Conservation (phyloP, 2,329 filamentous ascomycete genomes). For the Sporothrix brasiliensis region DNA sequence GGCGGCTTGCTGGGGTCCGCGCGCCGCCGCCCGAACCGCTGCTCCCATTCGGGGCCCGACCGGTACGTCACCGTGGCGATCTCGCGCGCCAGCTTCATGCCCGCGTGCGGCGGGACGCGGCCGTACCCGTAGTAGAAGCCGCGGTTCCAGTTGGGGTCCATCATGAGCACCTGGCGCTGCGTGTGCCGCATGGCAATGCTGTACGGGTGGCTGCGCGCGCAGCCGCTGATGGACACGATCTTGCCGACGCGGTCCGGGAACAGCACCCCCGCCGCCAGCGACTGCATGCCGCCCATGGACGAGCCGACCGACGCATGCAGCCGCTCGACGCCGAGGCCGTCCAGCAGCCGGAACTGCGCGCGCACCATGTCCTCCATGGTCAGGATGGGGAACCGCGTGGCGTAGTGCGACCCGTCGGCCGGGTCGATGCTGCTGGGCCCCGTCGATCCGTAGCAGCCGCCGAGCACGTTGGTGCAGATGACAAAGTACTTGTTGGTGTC, state of each 20-base stretch:
- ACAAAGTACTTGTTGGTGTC: conserved; percentile 92
- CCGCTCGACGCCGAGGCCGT: conserved; percentile 72
- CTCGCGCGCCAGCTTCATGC: conserved; percentile 96
- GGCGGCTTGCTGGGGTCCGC: conserved; percentile 86
- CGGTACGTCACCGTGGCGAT: conserved; percentile 98
- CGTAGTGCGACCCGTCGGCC: conserved; percentile 83
- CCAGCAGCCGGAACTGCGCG: conserved; percentile 87
- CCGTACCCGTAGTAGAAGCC: conserved; percentile 95
- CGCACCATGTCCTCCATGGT: conserved; percentile 98
- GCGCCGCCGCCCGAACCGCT: conserved; percentile 82
- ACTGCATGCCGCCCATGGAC: conserved; percentile 99
- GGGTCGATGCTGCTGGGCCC: conserved; percentile 88
- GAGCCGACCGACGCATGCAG: conserved; percentile 92
- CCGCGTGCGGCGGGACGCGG: conserved; percentile 83
- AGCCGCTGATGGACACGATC: conserved; percentile 88
- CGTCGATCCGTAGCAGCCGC: conserved; percentile 93
- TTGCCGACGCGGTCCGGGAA: conserved; percentile 81
- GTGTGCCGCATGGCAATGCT: conserved; percentile 99
- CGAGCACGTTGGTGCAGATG: conserved; percentile 95
- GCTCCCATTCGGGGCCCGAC: conserved; percentile 96
- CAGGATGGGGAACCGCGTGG: conserved; percentile 91
- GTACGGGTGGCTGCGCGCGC: conserved; percentile 92
- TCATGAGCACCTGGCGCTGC: conserved; percentile 96
- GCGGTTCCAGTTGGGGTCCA: conserved; percentile 95
- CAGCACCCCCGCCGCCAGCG: conserved; percentile 79